A percentile compares a stretch with the other conserved stretches of the same genome.
Conservation (phyloP, 805 yeast species). For the Starmerella roubikii region DNA sequence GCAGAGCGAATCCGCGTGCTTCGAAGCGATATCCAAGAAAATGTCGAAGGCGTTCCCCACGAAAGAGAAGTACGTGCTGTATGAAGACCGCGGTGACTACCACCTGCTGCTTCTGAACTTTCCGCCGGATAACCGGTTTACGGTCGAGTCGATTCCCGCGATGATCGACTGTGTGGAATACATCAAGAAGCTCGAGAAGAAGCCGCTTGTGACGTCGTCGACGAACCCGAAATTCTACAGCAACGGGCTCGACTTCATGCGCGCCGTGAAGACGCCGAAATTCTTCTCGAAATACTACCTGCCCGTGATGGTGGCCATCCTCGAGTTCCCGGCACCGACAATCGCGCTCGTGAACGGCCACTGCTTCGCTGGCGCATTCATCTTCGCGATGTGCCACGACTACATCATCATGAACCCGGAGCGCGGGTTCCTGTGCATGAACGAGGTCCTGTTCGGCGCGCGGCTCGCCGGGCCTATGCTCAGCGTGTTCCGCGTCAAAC, state of each 20-base stretch:
- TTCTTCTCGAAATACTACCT: conserved; percentile 26
- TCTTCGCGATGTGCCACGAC: conserved; percentile 29
- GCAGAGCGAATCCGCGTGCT: no score
- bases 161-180: conserved; percentile 25
- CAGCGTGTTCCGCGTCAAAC: conserved; percentile 24
- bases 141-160: conserved; percentile 25
- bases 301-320: conserved; percentile 24
- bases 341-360: conserved; percentile 31
- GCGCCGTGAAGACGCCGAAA: conserved; percentile 24
- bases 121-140: conserved; percentile 29
- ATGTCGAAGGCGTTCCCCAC: no score
- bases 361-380: conserved; percentile 32
- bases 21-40: no score
- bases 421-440: conserved; percentile 29
- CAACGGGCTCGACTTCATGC: conserved; percentile 29
- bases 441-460: conserved; percentile 30
- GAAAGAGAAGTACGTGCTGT: conserved; percentile 7
- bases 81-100: conserved; percentile 19
- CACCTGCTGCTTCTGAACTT: conserved; percentile 24
- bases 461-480: conserved; percentile 28
- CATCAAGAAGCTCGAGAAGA: conserved; percentile 22
- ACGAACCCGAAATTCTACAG: conserved; percentile 27
- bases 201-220: conserved; percentile 29
- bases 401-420: conserved; percentile 30
- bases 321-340: conserved; percentile 31